Base-by-base conservation (phyloP, 352 stramenopile species). In the Plasmopara muralis region DNA sequence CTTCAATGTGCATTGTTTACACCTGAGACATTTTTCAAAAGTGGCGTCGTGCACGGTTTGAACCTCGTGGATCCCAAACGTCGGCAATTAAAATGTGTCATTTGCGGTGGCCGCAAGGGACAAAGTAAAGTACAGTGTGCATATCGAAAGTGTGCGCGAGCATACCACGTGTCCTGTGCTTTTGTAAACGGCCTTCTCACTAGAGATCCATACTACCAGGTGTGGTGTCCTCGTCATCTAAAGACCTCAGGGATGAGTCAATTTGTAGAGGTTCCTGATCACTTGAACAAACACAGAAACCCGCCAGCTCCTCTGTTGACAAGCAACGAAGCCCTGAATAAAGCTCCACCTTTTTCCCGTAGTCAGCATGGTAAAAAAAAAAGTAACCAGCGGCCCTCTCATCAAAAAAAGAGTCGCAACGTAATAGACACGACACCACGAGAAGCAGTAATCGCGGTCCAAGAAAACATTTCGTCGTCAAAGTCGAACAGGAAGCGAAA, bases 1-100 rank as follows among this genome's bases (percentile, higher is more conserved):
- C 78, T 78, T 20, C 80, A 89, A 51, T 92, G 82, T 39, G 74
- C 79, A 6, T 83, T 92, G 75, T 92, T 87, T 60, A 92, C 82
- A 2, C 82, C 82, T 8, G 82, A 92, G 63, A 92, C 82, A 9
- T 92, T 77, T 38, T 89, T 92, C 50, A 78, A 84, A 53, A 60
- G 85, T 40, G 70, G 74, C 9, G 61, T 89, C 9, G 80, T 70
- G 8, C 74, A 87, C 47, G 78, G 78, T 25, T 59, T 92, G 4
- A 52, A 73, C 14, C 46, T 86, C 9, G 70, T 92, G 8, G 64
- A 79, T 16, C 52, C 59, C 5, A 71, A 81, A 39, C 78, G 82
- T 5, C 60, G 62, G 2, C 56, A 54, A 12, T 57, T 92, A 6
- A 68, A 67, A 28, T 92, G 82, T 42, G 56, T 68, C 14, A 80